phyloP scores from a whole-genome alignment of 169 alveolate genomes.

The Plasmodium billcollinsi region DNA sequence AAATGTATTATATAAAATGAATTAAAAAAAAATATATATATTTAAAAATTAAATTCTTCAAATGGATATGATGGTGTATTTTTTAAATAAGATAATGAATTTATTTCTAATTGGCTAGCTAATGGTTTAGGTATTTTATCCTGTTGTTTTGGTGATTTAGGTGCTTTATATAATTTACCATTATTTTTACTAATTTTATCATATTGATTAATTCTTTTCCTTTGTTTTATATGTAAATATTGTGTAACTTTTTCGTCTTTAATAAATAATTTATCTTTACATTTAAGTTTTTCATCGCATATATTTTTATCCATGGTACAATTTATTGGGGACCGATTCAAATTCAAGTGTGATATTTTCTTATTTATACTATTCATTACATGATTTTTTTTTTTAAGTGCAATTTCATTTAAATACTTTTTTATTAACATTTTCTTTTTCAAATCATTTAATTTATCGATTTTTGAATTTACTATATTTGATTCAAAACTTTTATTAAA shows the following conservation, averaged over 20 bases:
- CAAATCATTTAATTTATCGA: conserved; percentile 43
- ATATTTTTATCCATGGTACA: conserved; percentile 28
- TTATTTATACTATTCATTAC: conserved; percentile 9
- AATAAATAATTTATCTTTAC: background rate
- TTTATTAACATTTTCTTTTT: conserved; percentile 53
- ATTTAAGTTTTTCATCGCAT: conserved; percentile 6
- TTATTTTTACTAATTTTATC: conserved; percentile 27
- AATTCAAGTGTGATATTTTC: conserved; percentile 17
- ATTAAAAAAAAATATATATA: conserved; percentile 4
- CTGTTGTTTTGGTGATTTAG: conserved; percentile 64
- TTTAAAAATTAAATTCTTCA: conserved; percentile 56
- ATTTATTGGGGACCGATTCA: conserved; percentile 12
- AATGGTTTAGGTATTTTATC: conserved; percentile 68
- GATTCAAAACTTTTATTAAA: conserved; percentile 36
- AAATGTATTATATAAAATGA: conserved; percentile 5
- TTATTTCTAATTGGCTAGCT: conserved; percentile 67
- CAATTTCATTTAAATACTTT: conserved; percentile 50
- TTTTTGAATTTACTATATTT: conserved; percentile 43
- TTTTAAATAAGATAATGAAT: conserved; percentile 40
- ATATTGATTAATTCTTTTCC: conserved; percentile 4
- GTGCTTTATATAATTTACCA: conserved; percentile 27
- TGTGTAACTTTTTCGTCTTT: conserved; percentile 15
- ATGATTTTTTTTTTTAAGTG: conserved; percentile 24
- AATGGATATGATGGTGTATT: conserved; percentile 73
- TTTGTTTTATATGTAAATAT: conserved; percentile 31